Evolutionary conservation across 2,329 filamentous ascomycete genomes (phyloP).

Genomic region (Colletotrichum sp.): DNA sequence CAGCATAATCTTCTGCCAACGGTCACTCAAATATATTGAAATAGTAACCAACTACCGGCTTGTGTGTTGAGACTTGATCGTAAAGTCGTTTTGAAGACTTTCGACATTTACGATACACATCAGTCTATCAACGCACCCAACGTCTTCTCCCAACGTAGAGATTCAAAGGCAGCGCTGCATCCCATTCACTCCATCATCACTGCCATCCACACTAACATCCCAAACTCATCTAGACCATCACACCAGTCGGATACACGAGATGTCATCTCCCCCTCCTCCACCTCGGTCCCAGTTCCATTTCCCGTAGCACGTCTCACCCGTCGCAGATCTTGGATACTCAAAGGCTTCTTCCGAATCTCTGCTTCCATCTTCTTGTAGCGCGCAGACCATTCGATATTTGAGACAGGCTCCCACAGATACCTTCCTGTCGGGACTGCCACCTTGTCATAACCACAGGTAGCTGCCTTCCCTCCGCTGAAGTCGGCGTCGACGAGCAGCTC

Average conservation of each 20-base stretch:
- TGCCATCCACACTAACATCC: constrained; percentile 32
- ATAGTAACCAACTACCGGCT: not conserved
- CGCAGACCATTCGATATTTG: not conserved
- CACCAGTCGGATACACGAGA: constrained; percentile 28
- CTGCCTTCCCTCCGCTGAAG: not conserved
- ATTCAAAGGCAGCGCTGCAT: not conserved
- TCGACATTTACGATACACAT: not conserved
- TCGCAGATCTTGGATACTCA: not conserved
- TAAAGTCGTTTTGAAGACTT: not conserved
- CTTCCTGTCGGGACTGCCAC: not conserved
- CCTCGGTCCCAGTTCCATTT: not conserved
- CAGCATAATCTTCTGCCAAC: not conserved
- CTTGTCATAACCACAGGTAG: not conserved
- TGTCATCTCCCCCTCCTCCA: not conserved
- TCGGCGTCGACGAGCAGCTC: constrained; percentile 5
- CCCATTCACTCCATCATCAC: constrained; percentile 29
- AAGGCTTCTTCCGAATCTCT: not conserved
- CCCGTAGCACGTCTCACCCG: not conserved
- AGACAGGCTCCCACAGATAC: not conserved
- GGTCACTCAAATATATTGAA: no score
- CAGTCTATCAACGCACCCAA: fast-evolving
- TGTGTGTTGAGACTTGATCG: not conserved
- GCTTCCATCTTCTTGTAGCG: not conserved
- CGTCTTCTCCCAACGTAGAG: not conserved
- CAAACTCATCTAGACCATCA: constrained; percentile 29